Percentiles rank a stretch among this genome's conserved stretches.
Conservation (phyloP, 1,284 basidiomycete genomes). For the Spongispora temasekensis region DNA sequence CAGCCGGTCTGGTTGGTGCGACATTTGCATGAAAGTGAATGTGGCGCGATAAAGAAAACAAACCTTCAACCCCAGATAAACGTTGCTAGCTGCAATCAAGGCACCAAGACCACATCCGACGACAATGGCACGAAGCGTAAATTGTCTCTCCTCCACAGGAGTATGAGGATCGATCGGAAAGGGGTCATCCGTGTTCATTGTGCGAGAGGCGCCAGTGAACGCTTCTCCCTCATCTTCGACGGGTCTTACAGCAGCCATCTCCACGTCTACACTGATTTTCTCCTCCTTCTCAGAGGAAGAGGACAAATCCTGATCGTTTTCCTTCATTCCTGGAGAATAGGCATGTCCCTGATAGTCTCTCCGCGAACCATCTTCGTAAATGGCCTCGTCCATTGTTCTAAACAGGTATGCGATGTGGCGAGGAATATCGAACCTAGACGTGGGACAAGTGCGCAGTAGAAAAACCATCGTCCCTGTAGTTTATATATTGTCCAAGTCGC, state of each 20-base stretch:
- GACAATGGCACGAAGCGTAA: constrained; percentile 57
- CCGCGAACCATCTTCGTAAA: neutral
- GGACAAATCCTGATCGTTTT: neutral
- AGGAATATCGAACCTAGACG: neutral
- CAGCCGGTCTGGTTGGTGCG: constrained; percentile 49
- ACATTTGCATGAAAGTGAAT: neutral
- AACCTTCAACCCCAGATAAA: constrained; percentile 66
- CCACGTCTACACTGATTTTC: neutral
- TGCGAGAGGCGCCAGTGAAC: neutral
- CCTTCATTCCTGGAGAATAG: neutral
- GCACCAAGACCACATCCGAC: constrained; percentile 51
- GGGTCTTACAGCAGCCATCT: constrained; percentile 9
- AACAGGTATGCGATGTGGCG: neutral
- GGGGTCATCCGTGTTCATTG: constrained; percentile 35
- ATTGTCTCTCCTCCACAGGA: constrained; percentile 53
- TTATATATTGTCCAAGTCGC: constrained; percentile 11
- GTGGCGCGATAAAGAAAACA: neutral
- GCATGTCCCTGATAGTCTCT: neutral
- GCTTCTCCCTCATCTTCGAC: constrained; percentile 7
- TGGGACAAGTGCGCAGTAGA: neutral
- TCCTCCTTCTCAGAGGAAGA: constrained; percentile 4
- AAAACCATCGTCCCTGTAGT: neutral
- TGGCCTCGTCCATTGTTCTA: neutral
- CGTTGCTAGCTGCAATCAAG: constrained; percentile 63
- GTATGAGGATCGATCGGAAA: constrained; percentile 54